These are phyloP conservation scores for Cnidoscolus chayamansa DNA, from an alignment of 441 rosid species.

Conservation along the genomic window DNA sequence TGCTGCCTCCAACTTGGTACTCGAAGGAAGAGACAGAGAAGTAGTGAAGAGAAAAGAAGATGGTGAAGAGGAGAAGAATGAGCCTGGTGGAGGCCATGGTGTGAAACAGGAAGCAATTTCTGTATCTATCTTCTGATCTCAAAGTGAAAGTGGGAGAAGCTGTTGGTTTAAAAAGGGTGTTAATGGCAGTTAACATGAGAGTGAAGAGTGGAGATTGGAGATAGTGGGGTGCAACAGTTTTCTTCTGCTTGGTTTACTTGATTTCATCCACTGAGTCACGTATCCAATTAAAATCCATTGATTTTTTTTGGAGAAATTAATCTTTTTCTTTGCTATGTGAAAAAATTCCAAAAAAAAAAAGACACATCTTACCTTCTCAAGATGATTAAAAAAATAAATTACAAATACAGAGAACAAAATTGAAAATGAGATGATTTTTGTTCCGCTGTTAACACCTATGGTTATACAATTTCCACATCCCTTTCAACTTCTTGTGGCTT, in stretches of 20 bases:
- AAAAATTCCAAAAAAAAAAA: too few relatives aligned
- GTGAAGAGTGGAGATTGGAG: constrained; percentile 25
- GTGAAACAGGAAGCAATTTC: constrained; percentile 11
- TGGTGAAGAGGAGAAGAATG: constrained; percentile 17
- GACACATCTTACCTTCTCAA: neutral
- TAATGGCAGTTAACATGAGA: neutral
- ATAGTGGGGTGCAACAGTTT: constrained; percentile 26
- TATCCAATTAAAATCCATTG: too few relatives aligned
- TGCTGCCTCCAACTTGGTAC: constrained; percentile 44
- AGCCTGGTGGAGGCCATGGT: neutral
- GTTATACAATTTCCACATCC: constrained; percentile 47
- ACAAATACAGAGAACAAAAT: neutral
- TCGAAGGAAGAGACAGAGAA: constrained; percentile 36
- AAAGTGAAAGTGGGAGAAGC: constrained; percentile 1
- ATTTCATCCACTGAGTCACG: neutral
- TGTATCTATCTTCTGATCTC: neutral
- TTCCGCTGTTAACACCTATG: neutral
- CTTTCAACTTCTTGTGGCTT: constrained; percentile 38
- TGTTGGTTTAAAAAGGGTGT: neutral
- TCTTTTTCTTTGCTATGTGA: too few relatives aligned
- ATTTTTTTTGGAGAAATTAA: too few relatives aligned
- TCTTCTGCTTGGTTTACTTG: neutral
- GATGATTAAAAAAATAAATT: neutral
- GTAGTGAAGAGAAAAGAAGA: constrained; percentile 23
- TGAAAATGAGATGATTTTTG: neutral